These are phyloP conservation scores for Mycena rosella DNA, from an alignment of 768 basidiomycete species.

Conservation along the genomic window DNA sequence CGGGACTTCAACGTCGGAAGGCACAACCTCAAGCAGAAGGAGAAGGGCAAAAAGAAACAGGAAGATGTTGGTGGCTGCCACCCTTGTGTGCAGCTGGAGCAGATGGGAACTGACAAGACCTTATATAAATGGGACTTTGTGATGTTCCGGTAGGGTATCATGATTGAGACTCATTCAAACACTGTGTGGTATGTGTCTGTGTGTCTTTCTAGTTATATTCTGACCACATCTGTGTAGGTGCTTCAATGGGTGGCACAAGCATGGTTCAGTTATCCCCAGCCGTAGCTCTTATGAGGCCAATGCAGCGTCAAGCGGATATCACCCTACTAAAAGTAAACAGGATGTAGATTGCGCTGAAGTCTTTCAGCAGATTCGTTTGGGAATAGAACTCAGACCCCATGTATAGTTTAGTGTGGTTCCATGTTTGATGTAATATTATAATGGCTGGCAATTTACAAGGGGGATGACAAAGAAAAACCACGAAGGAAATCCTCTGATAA, in stretches of 20 bases:
- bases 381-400: not conserved
- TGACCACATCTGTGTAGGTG: not conserved
- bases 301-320: not conserved
- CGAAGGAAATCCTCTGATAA: not conserved
- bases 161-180: not conserved
- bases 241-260: constrained; percentile 4
- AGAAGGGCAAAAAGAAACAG: not conserved
- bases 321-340: not conserved
- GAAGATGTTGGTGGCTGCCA: not conserved
- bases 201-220: not conserved
- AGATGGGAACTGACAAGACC: not conserved
- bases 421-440: not conserved
- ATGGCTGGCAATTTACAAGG: no score
- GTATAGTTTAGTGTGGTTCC: not conserved
- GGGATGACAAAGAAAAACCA: not conserved
- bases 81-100: constrained; percentile 1
- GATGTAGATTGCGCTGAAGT: not conserved
- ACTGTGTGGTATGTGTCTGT: constrained; percentile 8
- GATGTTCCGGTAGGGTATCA: not conserved
- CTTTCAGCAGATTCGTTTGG: not conserved
- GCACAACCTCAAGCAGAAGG: no score
- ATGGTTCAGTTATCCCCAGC: not conserved
- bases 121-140: constrained; percentile 2
- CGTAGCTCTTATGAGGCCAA: not conserved
- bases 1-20: no score